Evolutionary conservation across 306 rosid genomes (phyloP).

Genomic region (Carpinus viminea): DNA sequence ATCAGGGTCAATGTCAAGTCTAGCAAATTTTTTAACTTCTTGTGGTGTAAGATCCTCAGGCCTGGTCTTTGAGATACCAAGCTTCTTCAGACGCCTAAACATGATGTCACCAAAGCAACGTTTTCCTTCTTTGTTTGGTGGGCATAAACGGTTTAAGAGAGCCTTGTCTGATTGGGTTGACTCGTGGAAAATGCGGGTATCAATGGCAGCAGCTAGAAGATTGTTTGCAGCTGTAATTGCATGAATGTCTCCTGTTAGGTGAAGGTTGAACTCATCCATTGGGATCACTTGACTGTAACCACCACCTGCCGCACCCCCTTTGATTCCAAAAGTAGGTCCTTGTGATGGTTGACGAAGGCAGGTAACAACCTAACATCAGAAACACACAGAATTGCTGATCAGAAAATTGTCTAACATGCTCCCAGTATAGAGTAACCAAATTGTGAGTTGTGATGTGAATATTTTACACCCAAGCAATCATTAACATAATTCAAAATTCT

Average conservation of each 20-base stretch:
- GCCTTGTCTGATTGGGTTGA: slow-evolving; percentile 92
- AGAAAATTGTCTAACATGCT: background rate
- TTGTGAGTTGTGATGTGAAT: background rate
- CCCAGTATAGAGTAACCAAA: background rate
- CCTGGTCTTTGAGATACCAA: slow-evolving; percentile 74
- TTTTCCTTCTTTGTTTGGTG: slow-evolving; percentile 89
- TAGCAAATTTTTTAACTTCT: slow-evolving; percentile 82
- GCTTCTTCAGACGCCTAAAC: slow-evolving; percentile 79
- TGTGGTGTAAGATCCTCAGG: slow-evolving; percentile 88
- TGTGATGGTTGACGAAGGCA: slow-evolving; percentile 99
- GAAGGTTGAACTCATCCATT: slow-evolving; percentile 99
- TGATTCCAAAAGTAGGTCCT: slow-evolving; percentile 99
- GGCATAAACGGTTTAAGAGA: slow-evolving; percentile 88
- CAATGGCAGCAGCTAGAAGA: slow-evolving; percentile 98
- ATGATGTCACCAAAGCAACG: slow-evolving; percentile 72
- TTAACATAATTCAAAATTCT: background rate
- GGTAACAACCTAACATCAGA: slow-evolving; percentile 70
- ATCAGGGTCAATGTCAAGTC: slow-evolving; percentile 87
- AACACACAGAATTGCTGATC: slow-evolving; percentile 9
- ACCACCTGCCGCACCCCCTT: slow-evolving; percentile 99
- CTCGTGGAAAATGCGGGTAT: slow-evolving; percentile 91
- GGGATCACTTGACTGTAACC: slow-evolving; percentile 99
- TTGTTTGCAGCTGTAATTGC: slow-evolving; percentile 98
- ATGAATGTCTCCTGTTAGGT: slow-evolving; percentile 94
- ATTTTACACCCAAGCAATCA: slow-evolving; percentile 1